phyloP scores from a whole-genome alignment of 306 rosid genomes.

The Gastrolobium villosum region DNA sequence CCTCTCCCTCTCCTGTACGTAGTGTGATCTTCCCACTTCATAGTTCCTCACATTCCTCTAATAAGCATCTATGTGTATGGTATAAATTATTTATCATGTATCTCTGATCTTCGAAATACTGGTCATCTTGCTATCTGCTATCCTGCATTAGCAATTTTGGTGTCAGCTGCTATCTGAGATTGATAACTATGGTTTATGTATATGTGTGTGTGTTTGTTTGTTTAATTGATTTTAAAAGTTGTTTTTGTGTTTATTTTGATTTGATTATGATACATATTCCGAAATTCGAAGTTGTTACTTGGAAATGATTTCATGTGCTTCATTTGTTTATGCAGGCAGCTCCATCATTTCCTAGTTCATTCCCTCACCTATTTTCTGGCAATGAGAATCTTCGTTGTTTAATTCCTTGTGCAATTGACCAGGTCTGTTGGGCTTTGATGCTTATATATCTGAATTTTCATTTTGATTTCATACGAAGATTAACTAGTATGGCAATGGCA shows the following conservation, averaged over 20 bases:
- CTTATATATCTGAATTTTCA: constrained; percentile 14
- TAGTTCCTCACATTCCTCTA: no score
- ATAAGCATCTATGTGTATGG: no score
- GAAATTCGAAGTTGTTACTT: constrained; percentile 36
- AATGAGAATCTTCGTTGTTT: constrained; percentile 83
- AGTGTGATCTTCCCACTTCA: no score
- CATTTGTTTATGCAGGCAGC: constrained; percentile 76
- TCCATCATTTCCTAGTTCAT: constrained; percentile 97
- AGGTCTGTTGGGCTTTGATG: constrained; percentile 58
- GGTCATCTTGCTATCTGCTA: no score
- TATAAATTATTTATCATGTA: no score
- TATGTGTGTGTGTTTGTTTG: background rate
- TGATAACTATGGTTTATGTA: background rate
- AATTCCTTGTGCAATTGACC: constrained; percentile 97
- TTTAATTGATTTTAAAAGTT: constrained; percentile 7
- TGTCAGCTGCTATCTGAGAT: no score
- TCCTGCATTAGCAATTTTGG: no score
- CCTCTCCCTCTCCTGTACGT: no score
- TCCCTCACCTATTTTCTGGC: constrained; percentile 92
- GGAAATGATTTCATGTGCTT: constrained; percentile 46
- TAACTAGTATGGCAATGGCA: background rate
- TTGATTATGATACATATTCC: constrained; percentile 34
- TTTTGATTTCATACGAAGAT: constrained; percentile 23
- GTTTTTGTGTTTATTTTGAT: constrained; percentile 30
- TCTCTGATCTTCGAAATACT: no score